Conservation (phyloP, 345 rosid genomes). For the Brassica rapa region DNA sequence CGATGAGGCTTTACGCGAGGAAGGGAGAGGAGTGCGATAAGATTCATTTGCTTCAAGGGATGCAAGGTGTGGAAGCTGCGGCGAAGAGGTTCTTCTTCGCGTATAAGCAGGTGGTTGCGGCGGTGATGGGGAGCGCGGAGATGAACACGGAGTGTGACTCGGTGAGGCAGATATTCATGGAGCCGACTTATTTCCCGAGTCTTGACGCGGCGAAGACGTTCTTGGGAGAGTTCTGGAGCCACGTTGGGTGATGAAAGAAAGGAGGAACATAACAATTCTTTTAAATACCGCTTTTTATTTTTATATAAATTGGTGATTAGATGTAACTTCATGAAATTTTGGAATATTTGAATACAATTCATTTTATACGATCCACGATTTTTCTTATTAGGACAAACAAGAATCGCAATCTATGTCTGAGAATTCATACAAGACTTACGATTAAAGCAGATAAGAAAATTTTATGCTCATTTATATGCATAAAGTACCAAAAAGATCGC, state of each 20-base stretch:
- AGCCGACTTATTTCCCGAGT: slow-evolving; percentile 89
- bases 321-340: slow-evolving; percentile 28
- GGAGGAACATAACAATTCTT: neutral
- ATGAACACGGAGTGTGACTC: slow-evolving; percentile 48
- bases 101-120: slow-evolving; percentile 72
- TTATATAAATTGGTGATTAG: slow-evolving; percentile 23
- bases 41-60: slow-evolving; percentile 65
- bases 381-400: neutral
- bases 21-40: slow-evolving; percentile 48
- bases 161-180: slow-evolving; percentile 76
- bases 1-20: slow-evolving; percentile 73
- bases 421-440: neutral
- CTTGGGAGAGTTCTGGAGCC: slow-evolving; percentile 73
- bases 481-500: neutral
- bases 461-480: neutral
- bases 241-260: slow-evolving; percentile 24
- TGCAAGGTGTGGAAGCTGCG: slow-evolving; percentile 85
- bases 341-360: slow-evolving; percentile 33
- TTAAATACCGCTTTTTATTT: neutral
- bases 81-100: slow-evolving; percentile 76
- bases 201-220: slow-evolving; percentile 97
- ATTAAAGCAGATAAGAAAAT: neutral
- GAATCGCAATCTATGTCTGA: neutral
- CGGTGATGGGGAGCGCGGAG: slow-evolving; percentile 74
- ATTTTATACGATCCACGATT: slow-evolving; percentile 1